These are phyloP conservation scores for Solanum bulbocastanum DNA, from an alignment of 257 asterid genomes.

Conservation along the genomic window DNA sequence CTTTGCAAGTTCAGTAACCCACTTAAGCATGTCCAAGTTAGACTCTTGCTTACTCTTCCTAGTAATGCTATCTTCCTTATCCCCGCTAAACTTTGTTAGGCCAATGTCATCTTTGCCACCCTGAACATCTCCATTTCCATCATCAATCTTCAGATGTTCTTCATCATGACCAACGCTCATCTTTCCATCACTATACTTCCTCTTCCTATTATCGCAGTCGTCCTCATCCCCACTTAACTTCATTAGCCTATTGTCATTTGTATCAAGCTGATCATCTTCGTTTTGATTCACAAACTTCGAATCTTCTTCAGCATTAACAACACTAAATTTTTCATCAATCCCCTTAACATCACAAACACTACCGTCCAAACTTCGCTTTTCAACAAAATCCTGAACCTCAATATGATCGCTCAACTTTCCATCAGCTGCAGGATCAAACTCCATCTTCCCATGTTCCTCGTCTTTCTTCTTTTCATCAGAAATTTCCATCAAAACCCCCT, in stretches of 20 bases:
- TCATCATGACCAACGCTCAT: not conserved
- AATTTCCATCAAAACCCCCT: slow-evolving; percentile 21
- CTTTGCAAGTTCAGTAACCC: slow-evolving; percentile 52
- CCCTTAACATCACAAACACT: not conserved
- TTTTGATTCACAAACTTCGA: not conserved
- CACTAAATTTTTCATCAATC: not conserved
- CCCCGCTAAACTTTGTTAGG: not conserved
- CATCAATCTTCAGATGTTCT: not conserved
- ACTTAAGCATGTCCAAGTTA: slow-evolving; percentile 31
- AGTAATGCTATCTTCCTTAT: slow-evolving; percentile 10
- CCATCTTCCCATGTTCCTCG: not conserved
- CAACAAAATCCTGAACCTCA: not conserved
- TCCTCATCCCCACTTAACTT: slow-evolving; percentile 4
- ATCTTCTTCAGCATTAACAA: not conserved
- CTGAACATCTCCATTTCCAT: not conserved
- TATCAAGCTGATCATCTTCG: not conserved
- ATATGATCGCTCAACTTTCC: not conserved
- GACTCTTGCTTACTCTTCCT: slow-evolving; percentile 53
- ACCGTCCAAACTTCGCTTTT: not conserved
- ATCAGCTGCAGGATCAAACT: not conserved
- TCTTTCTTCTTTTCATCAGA: slow-evolving; percentile 27
- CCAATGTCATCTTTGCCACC: slow-evolving; percentile 6
- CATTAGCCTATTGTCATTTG: not conserved
- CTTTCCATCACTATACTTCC: not conserved
- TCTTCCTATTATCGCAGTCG: not conserved